Evolutionary conservation across 2,329 filamentous ascomycete genomes (phyloP), one percentile per base, ranked within the genome.

Genomic region (Thielaviopsis populi): DNA sequence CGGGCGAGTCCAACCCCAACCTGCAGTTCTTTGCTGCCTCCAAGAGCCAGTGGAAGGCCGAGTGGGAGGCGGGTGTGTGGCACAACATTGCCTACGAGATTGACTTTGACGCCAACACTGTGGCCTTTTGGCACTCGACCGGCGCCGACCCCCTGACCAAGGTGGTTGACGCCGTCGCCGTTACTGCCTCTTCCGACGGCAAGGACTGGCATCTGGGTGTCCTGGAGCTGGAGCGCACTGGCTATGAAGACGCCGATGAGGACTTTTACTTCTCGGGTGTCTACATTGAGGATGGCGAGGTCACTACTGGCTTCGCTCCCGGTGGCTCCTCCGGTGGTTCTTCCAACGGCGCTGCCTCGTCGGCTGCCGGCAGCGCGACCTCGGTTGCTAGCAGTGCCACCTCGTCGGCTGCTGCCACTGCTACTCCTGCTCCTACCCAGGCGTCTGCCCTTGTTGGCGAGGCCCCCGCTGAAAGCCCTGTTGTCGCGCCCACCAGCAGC

Each of bases 51-150:
- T 89, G 85, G 85, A 81, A 79, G 69, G 77, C 78, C 0, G 76
- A 80, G 67, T 84, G 86, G 72, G 77, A 77, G 62, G 77, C 85
- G 1, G 82, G 79, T 48, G 80, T 84, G 11, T 89, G 86, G 86
- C 86, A 89, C 72, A 90, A 90, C 71, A 78, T 88, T 69, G 86
- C 85, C 59, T 89, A 88, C 70, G 85, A 84, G 71, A 87, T 88
- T 66, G 66, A 89, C 75, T 90, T 89, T 69, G 74, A 73, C 17
- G 79, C 76, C 46, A 75, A 79, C 68, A 82, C 78, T 4, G 84
- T 89, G 37, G 80, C 80, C 13, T 83, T 89, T 73, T 89, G 84
- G 80, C 84, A 88, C 73, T 87, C 84, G 0, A 85, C 82, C 17
- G 85, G 84, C 42, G 75, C 76, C 15, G 78, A 79, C 42, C 74